Percentiles rank a stretch among this genome's conserved stretches.
Evolutionary conservation across 345 rosid genomes (phyloP).

Genomic region (Linum lewisii): DNA sequence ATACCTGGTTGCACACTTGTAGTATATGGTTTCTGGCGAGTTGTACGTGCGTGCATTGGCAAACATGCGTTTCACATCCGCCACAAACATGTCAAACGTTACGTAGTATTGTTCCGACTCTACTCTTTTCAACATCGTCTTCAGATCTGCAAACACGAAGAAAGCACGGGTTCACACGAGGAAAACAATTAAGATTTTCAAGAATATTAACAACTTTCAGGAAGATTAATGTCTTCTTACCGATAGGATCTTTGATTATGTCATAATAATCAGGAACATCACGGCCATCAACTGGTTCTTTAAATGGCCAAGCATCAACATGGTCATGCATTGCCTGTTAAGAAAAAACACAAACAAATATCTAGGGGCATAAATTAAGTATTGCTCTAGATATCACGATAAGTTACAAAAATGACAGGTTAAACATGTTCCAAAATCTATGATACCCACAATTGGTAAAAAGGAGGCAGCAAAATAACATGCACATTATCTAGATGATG

Average conservation of each 20-base stretch:
- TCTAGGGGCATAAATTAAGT: background rate
- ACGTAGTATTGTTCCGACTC: slow-evolving; percentile 93
- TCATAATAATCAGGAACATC: slow-evolving; percentile 99
- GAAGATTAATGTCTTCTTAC: slow-evolving; percentile 31
- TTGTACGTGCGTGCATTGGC: slow-evolving; percentile 81
- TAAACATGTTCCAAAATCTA: no score
- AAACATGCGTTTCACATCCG: slow-evolving; percentile 94
- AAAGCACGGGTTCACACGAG: background rate
- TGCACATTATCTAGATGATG: no score
- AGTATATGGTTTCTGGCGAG: slow-evolving; percentile 88
- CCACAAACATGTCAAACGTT: slow-evolving; percentile 90
- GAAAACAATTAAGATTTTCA: background rate
- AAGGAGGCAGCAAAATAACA: no score
- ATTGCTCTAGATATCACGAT: background rate
- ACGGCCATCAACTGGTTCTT: slow-evolving; percentile 88
- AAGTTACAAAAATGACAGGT: no score
- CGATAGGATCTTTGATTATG: slow-evolving; percentile 96
- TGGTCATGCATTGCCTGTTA: slow-evolving; percentile 91
- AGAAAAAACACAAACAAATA: background rate
- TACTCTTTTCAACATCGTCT: slow-evolving; percentile 81
- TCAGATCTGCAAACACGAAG: slow-evolving; percentile 48
- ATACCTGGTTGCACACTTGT: slow-evolving; percentile 78
- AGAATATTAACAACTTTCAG: background rate
- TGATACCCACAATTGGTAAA: no score
- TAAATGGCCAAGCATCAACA: slow-evolving; percentile 96